Evolutionary conservation across 306 rosid species (phyloP).

Genomic region (Astragalus glycyphyllos): DNA sequence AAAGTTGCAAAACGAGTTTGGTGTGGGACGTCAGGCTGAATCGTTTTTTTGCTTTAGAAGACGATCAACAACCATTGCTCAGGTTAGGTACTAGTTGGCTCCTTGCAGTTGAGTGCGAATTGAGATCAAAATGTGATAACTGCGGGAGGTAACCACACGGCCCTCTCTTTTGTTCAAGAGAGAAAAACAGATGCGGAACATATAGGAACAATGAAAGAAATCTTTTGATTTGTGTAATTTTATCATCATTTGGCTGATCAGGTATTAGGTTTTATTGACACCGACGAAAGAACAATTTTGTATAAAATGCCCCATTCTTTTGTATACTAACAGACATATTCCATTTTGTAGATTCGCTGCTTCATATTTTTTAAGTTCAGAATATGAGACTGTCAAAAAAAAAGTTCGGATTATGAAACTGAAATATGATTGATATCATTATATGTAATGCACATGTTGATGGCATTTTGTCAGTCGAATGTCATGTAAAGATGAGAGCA

Average conservation of each 20-base stretch:
- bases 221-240: slow-evolving; percentile 35
- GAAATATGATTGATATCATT: slow-evolving; percentile 28
- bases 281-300: slow-evolving; percentile 38
- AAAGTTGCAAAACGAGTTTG: slow-evolving; percentile 38
- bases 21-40: slow-evolving; percentile 38
- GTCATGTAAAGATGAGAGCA: slow-evolving; percentile 17
- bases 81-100: slow-evolving; percentile 33
- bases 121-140: slow-evolving; percentile 30
- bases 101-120: slow-evolving; percentile 27
- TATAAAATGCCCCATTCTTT: slow-evolving; percentile 49
- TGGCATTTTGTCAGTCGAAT: slow-evolving; percentile 13
- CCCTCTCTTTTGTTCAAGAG: slow-evolving; percentile 26
- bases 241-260: slow-evolving; percentile 38
- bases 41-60: slow-evolving; percentile 35
- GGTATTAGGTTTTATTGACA: slow-evolving; percentile 41
- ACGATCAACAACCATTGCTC: slow-evolving; percentile 32
- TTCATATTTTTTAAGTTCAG: slow-evolving; percentile 35
- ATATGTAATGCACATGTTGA: slow-evolving; percentile 7
- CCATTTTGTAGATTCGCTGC: slow-evolving; percentile 40
- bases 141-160: slow-evolving; percentile 8
- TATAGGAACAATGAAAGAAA: slow-evolving; percentile 39
- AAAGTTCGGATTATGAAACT: slow-evolving; percentile 18
- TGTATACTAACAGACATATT: slow-evolving; percentile 45
- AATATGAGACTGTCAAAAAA: neutral
- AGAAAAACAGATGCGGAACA: slow-evolving; percentile 23